Evolutionary conservation across 345 rosid genomes (phyloP), one percentile per base, ranked within the genome.

Genomic region (Angophora floribunda): DNA sequence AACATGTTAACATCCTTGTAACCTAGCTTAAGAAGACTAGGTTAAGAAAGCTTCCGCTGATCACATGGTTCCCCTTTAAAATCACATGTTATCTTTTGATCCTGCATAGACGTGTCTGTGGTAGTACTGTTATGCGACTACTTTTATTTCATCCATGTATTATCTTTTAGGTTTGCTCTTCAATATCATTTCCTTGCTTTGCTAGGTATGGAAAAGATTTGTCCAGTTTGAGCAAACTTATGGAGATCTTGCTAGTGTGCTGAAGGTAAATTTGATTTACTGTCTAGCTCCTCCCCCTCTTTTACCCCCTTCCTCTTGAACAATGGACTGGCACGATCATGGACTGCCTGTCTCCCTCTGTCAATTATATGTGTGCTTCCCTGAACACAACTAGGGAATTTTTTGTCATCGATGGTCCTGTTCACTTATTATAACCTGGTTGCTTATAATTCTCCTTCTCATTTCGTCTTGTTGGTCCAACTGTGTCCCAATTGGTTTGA

Each of bases 161-260:
- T 16, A 15, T 51, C 16, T 63, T 30, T 55, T 57, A 52, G 47
- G 87, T 87, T 90, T 86, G 44, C 84, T 44, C 53, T 78, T 85
- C 47, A 52, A 52, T 67, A 59, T 30, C 41, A 55, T 52, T 13
- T 63, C 36, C 50, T 50, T 59, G 89, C 85, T 70, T 92, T 89
- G 88, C 88, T 94, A 96, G 99, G 95, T 97, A 80, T 97, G 99
- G 99, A 95, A 96, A 90, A 94, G 95, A 63, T 97, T 95, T 88
- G 88, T 92, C 88, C 95, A 94, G 89, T 97, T 97, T 90, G 99
- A 97, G 93, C 96, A 95, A 93, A 95, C 97, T 86, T 96, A 95
- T 93, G 99, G 99, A 52, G 99, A 97, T 93, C 95, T 97, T 85
- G 94, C 97, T 89, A 96, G 99, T 93, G 94, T 94, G 93, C 90